These are phyloP conservation scores for Phylloporus sp. DNA, from an alignment of 768 basidiomycete species.

Conservation along the genomic window DNA sequence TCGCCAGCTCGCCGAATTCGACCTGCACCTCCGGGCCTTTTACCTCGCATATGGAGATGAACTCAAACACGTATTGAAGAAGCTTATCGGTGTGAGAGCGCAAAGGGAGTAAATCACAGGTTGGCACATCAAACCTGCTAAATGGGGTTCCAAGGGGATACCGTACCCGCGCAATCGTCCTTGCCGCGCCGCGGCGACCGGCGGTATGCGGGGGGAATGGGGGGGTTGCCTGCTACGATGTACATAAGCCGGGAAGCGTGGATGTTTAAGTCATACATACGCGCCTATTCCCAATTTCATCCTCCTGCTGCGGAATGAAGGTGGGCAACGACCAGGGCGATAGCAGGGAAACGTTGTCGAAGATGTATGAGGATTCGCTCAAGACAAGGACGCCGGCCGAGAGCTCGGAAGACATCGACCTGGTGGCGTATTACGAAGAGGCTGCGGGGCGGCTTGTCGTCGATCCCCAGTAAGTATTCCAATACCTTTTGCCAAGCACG, in stretches of 20 bases:
- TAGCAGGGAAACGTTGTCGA: background rate
- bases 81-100: background rate
- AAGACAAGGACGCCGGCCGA: background rate
- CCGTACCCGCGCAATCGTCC: background rate
- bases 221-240: background rate
- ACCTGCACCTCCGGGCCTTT: too few relatives aligned
- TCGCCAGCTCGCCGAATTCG: too few relatives aligned
- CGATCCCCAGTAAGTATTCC: constrained; percentile 48
- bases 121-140: too few relatives aligned
- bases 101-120: background rate
- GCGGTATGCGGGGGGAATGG: background rate
- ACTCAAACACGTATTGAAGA: background rate
- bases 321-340: background rate
- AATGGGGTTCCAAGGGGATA: background rate
- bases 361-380: constrained; percentile 1
- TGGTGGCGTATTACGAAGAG: constrained; percentile 45
- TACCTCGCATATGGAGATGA: too few relatives aligned
- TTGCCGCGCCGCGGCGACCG: too few relatives aligned
- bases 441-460: constrained; percentile 56
- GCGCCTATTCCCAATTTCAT: background rate
- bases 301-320: background rate
- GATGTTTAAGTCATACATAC: background rate
- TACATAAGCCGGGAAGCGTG: background rate
- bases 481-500: too few relatives aligned
- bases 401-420: constrained; percentile 27